Conservation (phyloP, 2,329 filamentous ascomycete genomes). For the Aspergillus sojae region DNA sequence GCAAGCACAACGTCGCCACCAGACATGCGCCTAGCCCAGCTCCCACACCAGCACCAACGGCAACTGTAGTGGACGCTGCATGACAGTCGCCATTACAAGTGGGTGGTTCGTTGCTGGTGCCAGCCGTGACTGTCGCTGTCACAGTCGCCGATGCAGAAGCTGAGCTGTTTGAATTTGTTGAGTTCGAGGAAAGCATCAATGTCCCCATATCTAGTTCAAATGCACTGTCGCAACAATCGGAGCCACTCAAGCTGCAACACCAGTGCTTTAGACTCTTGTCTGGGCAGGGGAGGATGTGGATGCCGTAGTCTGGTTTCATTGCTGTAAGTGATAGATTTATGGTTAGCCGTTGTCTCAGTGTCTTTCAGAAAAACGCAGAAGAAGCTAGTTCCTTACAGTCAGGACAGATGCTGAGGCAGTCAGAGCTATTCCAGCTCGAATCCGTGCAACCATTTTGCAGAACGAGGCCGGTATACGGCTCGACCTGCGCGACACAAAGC, state of each 20-base stretch:
- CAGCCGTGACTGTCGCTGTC: background rate
- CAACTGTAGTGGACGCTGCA: background rate
- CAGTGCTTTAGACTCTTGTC: slow-evolving; percentile 3
- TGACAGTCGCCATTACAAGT: background rate
- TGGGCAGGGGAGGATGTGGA: slow-evolving; percentile 9
- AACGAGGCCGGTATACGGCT: background rate
- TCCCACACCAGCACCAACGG: slow-evolving; percentile 4
- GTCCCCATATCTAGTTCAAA: slow-evolving; percentile 8
- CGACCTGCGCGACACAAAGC: slow-evolving; percentile 4
- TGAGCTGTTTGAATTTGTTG: background rate
- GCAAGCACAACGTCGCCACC: background rate
- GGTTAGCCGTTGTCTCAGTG: too few relatives aligned
- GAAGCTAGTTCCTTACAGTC: background rate
- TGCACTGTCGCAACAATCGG: slow-evolving; percentile 9
- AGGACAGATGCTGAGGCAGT: slow-evolving; percentile 1
- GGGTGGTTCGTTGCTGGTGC: background rate
- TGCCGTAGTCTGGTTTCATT: background rate
- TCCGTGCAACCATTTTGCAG: slow-evolving; percentile 1
- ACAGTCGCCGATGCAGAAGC: background rate
- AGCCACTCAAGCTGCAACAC: slow-evolving; percentile 10
- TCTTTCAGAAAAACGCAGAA: background rate
- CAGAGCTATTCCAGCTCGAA: background rate
- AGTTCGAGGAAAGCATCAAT: background rate
- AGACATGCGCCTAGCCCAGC: slow-evolving; percentile 8
- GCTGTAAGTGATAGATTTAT: background rate